Base-by-base conservation (phyloP, 2,329 filamentous ascomycete genomes). In the Fusarium multiceps region DNA sequence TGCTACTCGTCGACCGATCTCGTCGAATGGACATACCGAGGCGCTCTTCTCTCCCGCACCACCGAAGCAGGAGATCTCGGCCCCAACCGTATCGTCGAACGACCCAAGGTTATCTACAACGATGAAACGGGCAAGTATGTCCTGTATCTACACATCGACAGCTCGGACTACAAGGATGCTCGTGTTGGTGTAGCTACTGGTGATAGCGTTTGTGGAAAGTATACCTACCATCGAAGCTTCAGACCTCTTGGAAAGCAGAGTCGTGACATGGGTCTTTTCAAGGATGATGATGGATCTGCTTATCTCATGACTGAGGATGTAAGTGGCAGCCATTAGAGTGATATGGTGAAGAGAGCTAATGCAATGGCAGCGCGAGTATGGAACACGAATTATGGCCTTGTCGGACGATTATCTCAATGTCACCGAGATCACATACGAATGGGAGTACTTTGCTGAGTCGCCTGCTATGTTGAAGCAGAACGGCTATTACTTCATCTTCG, bases 91-190 rank as follows among this genome's bases (percentile, higher is more conserved):
- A 83, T 92, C 13, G 86, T 92, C 4, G 90, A 92, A 77, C 80
- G 90, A 21, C 90, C 90, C 4, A 92, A 92, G 78, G 85, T 92
- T 6, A 85, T 92, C 7, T 91, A 87, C 80, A 92, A 92, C 68
- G 86, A 88, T 16, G 79, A 80, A n/a, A 91, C 89, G 0, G 72
- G 77, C 8, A 87, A 89, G 68, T 92, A 89, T 76, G 89, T 92
- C n/a, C 79, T 92, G 76, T 92, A 88, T 82, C 83, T 92, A 82
- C 90, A 92, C 74, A 90, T 91, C 50, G 90, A 92, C 73, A 84
- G 80, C 58, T 81, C 81, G 30, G 83, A 83, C 73, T 92, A 92
- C 69, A 83, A 82, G 2, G 89, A 91, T 37, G 90, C 90, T 1
- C 87, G 86, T 58, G 87, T 89, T 3, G 90, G 89, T 1, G 87